phyloP scores from a whole-genome alignment of 1,284 basidiomycete genomes.

The Sporisorium reilianum region DNA sequence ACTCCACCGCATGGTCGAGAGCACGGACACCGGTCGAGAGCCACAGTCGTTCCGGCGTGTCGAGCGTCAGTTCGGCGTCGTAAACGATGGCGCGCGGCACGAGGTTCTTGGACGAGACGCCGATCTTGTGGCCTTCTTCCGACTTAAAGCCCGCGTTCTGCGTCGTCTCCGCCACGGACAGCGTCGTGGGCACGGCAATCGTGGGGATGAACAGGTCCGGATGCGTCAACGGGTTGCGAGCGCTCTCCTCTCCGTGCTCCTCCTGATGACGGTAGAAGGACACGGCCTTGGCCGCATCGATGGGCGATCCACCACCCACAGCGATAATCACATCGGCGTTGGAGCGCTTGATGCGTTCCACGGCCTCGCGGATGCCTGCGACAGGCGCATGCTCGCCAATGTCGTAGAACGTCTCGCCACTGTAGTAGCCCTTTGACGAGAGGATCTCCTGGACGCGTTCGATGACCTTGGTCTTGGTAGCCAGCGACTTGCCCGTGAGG shows the following conservation, averaged over 20 bases:
- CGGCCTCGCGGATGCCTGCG: constrained; percentile 74
- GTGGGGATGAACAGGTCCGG: constrained; percentile 68
- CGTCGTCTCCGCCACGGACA: constrained; percentile 79
- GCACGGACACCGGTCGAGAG: constrained; percentile 75
- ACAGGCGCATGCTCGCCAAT: constrained; percentile 83
- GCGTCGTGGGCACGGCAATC: constrained; percentile 82
- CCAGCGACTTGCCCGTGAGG: constrained; percentile 53
- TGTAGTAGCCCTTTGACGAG: constrained; percentile 29
- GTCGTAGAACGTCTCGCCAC: constrained; percentile 75
- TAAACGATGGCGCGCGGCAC: constrained; percentile 75
- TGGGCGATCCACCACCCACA: constrained; percentile 82
- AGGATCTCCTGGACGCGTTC: constrained; percentile 33
- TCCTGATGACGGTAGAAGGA: constrained; percentile 44
- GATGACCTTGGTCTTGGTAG: constrained; percentile 56
- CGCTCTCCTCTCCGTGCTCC: constrained; percentile 30
- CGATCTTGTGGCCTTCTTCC: constrained; percentile 78
- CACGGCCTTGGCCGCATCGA: constrained; percentile 75
- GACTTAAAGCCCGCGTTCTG: constrained; percentile 80
- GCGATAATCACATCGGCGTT: constrained; percentile 75
- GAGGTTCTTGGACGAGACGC: constrained; percentile 71
- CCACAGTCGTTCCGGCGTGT: constrained; percentile 82
- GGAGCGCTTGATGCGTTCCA: constrained; percentile 74
- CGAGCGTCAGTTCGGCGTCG: constrained; percentile 80
- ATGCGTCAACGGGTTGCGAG: constrained; percentile 17
- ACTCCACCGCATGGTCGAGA: constrained; percentile 83